phyloP scores from a whole-genome alignment of 768 basidiomycete genomes.

The Xerocomellus intermedius region DNA sequence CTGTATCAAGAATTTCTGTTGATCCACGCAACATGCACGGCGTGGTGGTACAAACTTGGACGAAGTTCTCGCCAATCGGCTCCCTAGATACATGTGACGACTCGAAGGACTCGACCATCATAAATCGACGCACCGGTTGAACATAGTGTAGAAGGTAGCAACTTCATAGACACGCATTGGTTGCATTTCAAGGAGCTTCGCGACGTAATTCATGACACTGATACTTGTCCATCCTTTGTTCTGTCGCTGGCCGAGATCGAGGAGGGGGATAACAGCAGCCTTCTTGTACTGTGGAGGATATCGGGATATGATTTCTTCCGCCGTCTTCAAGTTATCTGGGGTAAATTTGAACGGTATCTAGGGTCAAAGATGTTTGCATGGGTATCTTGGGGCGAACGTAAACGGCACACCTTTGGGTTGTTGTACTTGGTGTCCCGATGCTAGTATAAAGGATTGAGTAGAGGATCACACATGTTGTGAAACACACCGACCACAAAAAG shows the following conservation, averaged over 20 bases:
- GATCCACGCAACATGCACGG: slow-evolving; percentile 96
- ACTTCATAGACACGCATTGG: slow-evolving; percentile 99
- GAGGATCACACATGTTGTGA: slow-evolving; percentile 6
- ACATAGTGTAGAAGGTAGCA: slow-evolving; percentile 99
- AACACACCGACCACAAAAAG: slow-evolving; percentile 74
- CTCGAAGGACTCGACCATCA: not conserved
- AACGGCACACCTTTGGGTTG: slow-evolving; percentile 71
- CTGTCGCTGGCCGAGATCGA: slow-evolving; percentile 95
- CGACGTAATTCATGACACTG: slow-evolving; percentile 98
- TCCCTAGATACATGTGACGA: slow-evolving; percentile 49
- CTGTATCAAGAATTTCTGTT: slow-evolving; percentile 84
- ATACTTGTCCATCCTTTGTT: slow-evolving; percentile 99
- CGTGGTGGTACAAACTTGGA: slow-evolving; percentile 98
- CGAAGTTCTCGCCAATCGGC: slow-evolving; percentile 90
- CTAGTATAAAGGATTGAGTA: slow-evolving; percentile 41
- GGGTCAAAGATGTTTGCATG: not conserved
- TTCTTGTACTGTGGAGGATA: slow-evolving; percentile 99
- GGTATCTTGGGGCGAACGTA: not conserved
- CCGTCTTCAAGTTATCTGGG: slow-evolving; percentile 77
- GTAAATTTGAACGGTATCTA: slow-evolving; percentile 91
- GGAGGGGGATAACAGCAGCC: slow-evolving; percentile 93
- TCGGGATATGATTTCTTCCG: slow-evolving; percentile 84
- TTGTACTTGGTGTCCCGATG: slow-evolving; percentile 95
- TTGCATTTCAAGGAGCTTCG: slow-evolving; percentile 88
- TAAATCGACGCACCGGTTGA: slow-evolving; percentile 75